A percentile compares a stretch with the other conserved stretches of the same genome.
phyloP scores from a whole-genome alignment of 371 early-diverging fungal species.

The Circinella minor region DNA sequence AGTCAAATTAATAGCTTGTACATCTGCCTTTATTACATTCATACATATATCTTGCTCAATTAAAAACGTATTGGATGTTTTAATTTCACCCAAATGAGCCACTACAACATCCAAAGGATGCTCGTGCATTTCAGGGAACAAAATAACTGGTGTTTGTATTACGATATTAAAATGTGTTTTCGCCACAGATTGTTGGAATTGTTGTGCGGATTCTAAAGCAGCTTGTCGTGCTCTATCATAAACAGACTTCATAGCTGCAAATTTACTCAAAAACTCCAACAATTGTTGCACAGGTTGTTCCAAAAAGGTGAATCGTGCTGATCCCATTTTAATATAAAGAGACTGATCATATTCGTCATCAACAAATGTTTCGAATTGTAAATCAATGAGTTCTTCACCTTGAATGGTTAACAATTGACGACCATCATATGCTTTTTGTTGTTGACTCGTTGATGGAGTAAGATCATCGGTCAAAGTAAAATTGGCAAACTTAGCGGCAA shows the following conservation, averaged over 20 bases:
- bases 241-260: slow-evolving; percentile 87
- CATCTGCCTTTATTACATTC: slow-evolving; percentile 67
- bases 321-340: slow-evolving; percentile 78
- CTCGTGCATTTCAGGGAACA: slow-evolving; percentile 73
- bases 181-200: slow-evolving; percentile 65
- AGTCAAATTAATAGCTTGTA: slow-evolving; percentile 71
- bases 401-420: slow-evolving; percentile 79
- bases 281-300: slow-evolving; percentile 63
- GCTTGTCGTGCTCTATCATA: slow-evolving; percentile 90
- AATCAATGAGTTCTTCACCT: slow-evolving; percentile 88
- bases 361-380: slow-evolving; percentile 82
- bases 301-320: slow-evolving; percentile 77
- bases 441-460: slow-evolving; percentile 24
- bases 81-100: slow-evolving; percentile 89
- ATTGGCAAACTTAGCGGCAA: slow-evolving; percentile 88
- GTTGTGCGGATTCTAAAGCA: slow-evolving; percentile 82
- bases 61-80: slow-evolving; percentile 77
- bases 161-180: slow-evolving; percentile 88
- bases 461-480: slow-evolving; percentile 76
- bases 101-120: slow-evolving; percentile 62
- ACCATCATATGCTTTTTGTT: slow-evolving; percentile 22
- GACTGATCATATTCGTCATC: slow-evolving; percentile 83
- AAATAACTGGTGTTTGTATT: slow-evolving; percentile 89
- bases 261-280: slow-evolving; percentile 70
- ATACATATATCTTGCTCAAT: slow-evolving; percentile 47